Conservation (phyloP, 306 rosid genomes). For the Potentilla sterilis region DNA sequence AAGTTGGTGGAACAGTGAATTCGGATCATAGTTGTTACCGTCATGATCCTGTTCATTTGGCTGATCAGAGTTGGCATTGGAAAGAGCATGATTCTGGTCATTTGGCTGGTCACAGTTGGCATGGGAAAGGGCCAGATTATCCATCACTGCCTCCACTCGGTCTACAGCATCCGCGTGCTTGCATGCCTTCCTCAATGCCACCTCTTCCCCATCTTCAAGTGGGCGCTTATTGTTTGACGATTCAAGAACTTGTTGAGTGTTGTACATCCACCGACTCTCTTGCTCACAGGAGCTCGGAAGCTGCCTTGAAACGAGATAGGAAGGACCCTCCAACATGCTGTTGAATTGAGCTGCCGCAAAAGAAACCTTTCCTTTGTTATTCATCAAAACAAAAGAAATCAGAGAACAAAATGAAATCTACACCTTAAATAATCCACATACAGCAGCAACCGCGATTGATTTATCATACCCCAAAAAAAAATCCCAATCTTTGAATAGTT, state of each 20-base stretch:
- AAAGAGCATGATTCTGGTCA: slow-evolving; percentile 23
- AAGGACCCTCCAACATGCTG: slow-evolving; percentile 57
- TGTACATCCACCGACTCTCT: slow-evolving; percentile 57
- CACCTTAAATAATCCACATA: slow-evolving; percentile 12
- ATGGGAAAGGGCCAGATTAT: slow-evolving; percentile 17
- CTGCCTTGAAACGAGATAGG: slow-evolving; percentile 49
- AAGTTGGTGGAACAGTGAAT: slow-evolving; percentile 44
- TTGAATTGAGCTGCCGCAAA: slow-evolving; percentile 12
- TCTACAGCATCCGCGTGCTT: slow-evolving; percentile 31
- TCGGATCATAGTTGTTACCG: slow-evolving; percentile 31
- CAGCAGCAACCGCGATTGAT: slow-evolving; percentile 9
- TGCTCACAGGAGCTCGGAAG: slow-evolving; percentile 49
- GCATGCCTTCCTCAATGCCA: slow-evolving; percentile 31
- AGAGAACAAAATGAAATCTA: slow-evolving; percentile 10
- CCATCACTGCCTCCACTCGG: slow-evolving; percentile 24
- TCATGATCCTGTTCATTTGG: slow-evolving; percentile 27
- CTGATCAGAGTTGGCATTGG: slow-evolving; percentile 16
- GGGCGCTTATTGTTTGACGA: slow-evolving; percentile 40
- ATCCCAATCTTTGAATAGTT: not conserved
- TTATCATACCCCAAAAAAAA: not conserved
- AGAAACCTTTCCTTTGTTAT: slow-evolving; percentile 18
- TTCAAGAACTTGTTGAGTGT: slow-evolving; percentile 34
- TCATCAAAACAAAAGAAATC: slow-evolving; percentile 29
- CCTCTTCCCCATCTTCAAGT: slow-evolving; percentile 37
- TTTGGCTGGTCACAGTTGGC: slow-evolving; percentile 14